These are phyloP conservation scores for Solanum virginianum DNA, from an alignment of 257 asterid genomes.

Conservation along the genomic window DNA sequence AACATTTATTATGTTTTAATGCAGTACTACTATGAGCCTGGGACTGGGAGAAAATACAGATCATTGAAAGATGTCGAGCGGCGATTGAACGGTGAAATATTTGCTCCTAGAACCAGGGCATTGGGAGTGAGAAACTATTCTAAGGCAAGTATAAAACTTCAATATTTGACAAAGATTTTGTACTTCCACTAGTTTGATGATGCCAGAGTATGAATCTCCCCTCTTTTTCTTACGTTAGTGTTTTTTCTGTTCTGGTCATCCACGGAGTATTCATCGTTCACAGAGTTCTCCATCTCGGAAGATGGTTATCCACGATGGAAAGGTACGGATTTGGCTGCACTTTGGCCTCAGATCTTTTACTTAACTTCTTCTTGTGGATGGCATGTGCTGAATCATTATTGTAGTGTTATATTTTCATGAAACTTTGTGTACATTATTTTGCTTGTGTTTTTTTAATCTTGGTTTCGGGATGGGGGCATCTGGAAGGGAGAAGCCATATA, in stretches of 20 bases:
- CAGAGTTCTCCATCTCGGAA: constrained; percentile 19
- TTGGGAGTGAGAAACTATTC: not conserved
- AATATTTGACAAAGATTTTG: not conserved
- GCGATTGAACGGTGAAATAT: constrained; percentile 33
- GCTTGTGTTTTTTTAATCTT: not conserved
- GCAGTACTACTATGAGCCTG: constrained; percentile 80
- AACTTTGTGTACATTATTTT: not conserved
- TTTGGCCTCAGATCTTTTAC: not conserved
- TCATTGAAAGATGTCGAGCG: constrained; percentile 40
- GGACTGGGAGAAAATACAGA: constrained; percentile 58
- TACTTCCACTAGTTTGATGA: not conserved
- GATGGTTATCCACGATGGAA: constrained; percentile 43
- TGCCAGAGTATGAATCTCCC: not conserved
- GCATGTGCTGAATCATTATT: not conserved
- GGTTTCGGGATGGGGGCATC: not conserved
- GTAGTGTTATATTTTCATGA: not conserved
- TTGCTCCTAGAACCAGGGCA: constrained; percentile 1
- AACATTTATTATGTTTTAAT: not conserved
- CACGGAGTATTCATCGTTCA: not conserved
- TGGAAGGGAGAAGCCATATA: not conserved
- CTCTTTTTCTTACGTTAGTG: not conserved
- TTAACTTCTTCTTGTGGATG: not conserved
- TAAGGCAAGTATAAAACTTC: constrained; percentile 4
- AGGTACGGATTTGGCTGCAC: constrained; percentile 19
- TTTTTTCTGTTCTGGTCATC: not conserved